A percentile compares a stretch with the other conserved stretches of the same genome.
phyloP scores from a whole-genome alignment of 768 basidiomycete species.

The Collybia mongolica region DNA sequence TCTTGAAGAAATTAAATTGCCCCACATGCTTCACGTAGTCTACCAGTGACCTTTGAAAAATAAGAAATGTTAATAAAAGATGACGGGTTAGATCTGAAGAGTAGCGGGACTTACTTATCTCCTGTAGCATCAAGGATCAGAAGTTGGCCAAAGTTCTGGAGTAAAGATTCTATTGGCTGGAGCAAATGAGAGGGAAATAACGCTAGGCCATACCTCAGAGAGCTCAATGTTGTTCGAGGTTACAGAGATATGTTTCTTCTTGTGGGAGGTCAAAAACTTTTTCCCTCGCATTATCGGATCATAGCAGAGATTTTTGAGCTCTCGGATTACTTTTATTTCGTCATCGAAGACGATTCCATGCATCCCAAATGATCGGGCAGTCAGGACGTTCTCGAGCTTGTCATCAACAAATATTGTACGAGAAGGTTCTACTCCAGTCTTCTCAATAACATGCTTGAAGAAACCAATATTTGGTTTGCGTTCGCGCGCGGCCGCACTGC shows the following conservation, averaged over 20 bases:
- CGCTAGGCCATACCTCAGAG: slow-evolving; percentile 23
- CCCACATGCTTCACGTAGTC: background rate
- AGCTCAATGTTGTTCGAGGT: slow-evolving; percentile 32
- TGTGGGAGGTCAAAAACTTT: slow-evolving; percentile 37
- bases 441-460: slow-evolving; percentile 45
- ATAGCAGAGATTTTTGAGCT: slow-evolving; percentile 45
- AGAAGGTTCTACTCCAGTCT: slow-evolving; percentile 42
- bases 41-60: slow-evolving; percentile 47
- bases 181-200: background rate
- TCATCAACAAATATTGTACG: slow-evolving; percentile 59
- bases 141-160: slow-evolving; percentile 60
- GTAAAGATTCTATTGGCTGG: slow-evolving; percentile 11
- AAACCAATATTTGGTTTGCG: slow-evolving; percentile 57
- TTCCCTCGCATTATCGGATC: slow-evolving; percentile 44
- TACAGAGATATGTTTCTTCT: slow-evolving; percentile 39
- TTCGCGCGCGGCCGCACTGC: slow-evolving; percentile 40
- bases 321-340: slow-evolving; percentile 35
- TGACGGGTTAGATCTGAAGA: background rate
- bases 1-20: slow-evolving; percentile 15
- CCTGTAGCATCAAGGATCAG: slow-evolving; percentile 53
- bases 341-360: slow-evolving; percentile 53
- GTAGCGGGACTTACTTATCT: slow-evolving; percentile 32
- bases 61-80: slow-evolving; percentile 39
- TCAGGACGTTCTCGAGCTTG: slow-evolving; percentile 56
- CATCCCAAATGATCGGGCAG: slow-evolving; percentile 56